Base-by-base conservation (phyloP, 176 grass and related monocot species). In the Cenchrus americanus region DNA sequence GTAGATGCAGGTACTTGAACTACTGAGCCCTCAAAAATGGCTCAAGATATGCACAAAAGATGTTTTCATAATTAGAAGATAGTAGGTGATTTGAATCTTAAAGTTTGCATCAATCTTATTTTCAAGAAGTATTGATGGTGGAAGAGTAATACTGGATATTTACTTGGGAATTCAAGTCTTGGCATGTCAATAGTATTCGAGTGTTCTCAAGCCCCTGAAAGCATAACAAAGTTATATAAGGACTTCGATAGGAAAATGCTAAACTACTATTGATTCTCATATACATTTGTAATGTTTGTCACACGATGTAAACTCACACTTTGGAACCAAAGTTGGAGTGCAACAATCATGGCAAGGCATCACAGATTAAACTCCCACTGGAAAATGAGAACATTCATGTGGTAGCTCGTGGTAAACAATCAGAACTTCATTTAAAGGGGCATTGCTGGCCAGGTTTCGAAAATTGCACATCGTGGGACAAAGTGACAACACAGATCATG, bases 111-210 rank as follows among this genome's bases (percentile, higher is more conserved):
- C 30, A 66, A 57, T 76, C 19, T 58, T 57, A 18, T 57, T 8
- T 57, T 75, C 32, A 17, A 41, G 10, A 19, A 7, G 8, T 37
- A 23, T 58, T 58, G 51, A 41, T 57, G 52, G 5, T 41, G 62
- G 18, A 80, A 54, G 19, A 68, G 37, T 80, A 7, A 80, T 66
- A 22, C 62, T 15, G 51, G 34, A 26, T 61, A 79, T 86, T 83
- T 86, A 86, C 90, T 83, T 92, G 83, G 57, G 83, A 80, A 82
- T 54, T 69, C 44, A 92, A 83, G 79, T 86, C 90, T 77, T 92
- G 86, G 73, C 90, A 92, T 19, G 90, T 89, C 66, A 92, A 14
- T 64, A 89, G 70, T 84, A 92, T 80, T 61, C 86, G 66, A 80
- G 90, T 89, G 30, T 55, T 80, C 57, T 24, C 73, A 71, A 92